These are phyloP conservation scores for Clitocybe nebularis DNA, from an alignment of 1,284 basidiomycete genomes.

Conservation along the genomic window DNA sequence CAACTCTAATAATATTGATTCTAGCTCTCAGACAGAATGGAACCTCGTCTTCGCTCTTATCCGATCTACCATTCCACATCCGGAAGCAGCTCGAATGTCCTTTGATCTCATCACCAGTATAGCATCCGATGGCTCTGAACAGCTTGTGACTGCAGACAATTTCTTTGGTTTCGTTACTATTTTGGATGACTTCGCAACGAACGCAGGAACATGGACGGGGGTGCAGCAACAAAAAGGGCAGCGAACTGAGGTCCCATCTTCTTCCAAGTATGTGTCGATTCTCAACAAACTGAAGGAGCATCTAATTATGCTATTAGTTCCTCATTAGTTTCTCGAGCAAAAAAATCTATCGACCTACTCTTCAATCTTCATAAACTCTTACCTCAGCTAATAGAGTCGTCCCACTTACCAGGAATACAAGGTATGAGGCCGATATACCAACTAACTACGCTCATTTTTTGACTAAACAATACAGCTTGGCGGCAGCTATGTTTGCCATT, in stretches of 20 bases:
- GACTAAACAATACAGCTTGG: constrained; percentile 58
- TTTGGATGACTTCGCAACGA: constrained; percentile 84
- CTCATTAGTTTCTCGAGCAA: constrained; percentile 74
- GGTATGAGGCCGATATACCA: constrained; percentile 39
- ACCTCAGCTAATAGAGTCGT: constrained; percentile 47
- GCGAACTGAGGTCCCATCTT: constrained; percentile 46
- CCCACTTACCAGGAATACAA: constrained; percentile 42
- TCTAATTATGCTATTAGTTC: constrained; percentile 64
- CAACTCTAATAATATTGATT: constrained; percentile 5
- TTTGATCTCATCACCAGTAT: constrained; percentile 74
- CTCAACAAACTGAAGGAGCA: constrained; percentile 15
- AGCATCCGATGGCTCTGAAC: constrained; percentile 52
- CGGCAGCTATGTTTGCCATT: constrained; percentile 78
- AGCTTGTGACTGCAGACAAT: constrained; percentile 74
- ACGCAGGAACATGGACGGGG: constrained; percentile 62
- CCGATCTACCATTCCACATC: constrained; percentile 79
- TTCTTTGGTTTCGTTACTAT: constrained; percentile 78
- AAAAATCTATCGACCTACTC: constrained; percentile 79
- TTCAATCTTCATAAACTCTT: constrained; percentile 69
- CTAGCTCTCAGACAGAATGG: constrained; percentile 92
- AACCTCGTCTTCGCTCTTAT: constrained; percentile 89
- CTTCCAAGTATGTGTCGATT: constrained; percentile 44
- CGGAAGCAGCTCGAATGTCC: constrained; percentile 84
- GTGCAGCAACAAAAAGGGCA: constrained; percentile 50
- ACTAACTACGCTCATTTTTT: constrained; percentile 3